Base-by-base conservation (phyloP, 1,139 yeast species). In the Debaryomyces udenii region DNA sequence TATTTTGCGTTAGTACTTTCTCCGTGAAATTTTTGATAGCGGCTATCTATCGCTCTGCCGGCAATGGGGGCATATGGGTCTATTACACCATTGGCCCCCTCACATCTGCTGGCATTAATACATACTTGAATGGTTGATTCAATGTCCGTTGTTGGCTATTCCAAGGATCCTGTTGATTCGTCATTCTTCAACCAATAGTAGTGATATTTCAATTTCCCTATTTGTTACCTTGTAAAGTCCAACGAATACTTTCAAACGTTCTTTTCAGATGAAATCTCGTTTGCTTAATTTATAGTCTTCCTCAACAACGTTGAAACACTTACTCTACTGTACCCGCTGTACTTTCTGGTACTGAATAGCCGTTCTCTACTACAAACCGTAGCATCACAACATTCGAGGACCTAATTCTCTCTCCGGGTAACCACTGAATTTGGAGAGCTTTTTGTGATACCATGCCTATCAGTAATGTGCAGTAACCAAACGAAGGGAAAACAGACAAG, bases 61-160 rank as follows among this genome's bases (percentile, higher is more conserved):
- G n/a, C n/a, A 17, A 31, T 9, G 11, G 27, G 14, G 27, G 18
- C 22, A 5, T 20, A 20, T 20, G 22, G 7, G 22, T 7, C 22
- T 7, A 7, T 7, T 5, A 20, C 7, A 5, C 22, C 22, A 20
- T 20, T 7, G 20, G 23, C 22, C 2, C 27, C 9, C 30, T 10
- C 14, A 23, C 14, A 26, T 28, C 18, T 23, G 18, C 28, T 23
- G 28, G 14, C 14, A 4, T 10, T 18, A 24, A 37, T 49, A 70
- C 78, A 49, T 71, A 72, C 78, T 69, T 71, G 61, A 69, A 71
- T 44, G 64, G 73, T 51, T 68, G 78, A 34, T 73, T 71, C 43
- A 73, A 59, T 7, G 77, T 74, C 47, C 75, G 68, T 50, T 65
- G 74, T 44, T 69, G 76, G 47, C 56, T 66, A 39, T 62, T 65